Evolutionary conservation across 2,329 filamentous ascomycete species (phyloP).

Genomic region (Fusarium bactridioides): DNA sequence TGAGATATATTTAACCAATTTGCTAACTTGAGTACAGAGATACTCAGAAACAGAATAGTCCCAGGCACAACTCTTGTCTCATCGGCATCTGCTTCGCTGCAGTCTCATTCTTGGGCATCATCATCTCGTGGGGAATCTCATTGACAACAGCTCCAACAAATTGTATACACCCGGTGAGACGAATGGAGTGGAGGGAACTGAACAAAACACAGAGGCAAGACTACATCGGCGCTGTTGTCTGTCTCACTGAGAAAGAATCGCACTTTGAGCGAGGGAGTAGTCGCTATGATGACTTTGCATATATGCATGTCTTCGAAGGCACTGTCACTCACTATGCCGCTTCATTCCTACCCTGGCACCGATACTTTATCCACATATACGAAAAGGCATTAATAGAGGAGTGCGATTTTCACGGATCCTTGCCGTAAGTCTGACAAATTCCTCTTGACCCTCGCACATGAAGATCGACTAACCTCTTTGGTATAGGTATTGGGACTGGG

Average conservation of each 20-base stretch:
- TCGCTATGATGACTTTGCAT: neutral
- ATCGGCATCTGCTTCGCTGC: neutral
- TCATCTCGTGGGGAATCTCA: neutral
- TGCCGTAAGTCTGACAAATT: neutral
- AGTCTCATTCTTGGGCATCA: neutral
- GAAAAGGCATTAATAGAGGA: neutral
- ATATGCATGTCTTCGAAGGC: neutral
- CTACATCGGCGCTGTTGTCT: neutral
- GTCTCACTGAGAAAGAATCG: neutral
- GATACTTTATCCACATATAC: neutral
- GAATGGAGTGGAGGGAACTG: neutral
- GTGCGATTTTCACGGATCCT: neutral
- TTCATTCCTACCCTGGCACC: neutral
- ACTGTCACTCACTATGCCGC: neutral
- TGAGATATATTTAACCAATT: too few species aligned
- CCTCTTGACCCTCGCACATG: accelerated
- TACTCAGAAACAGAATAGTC: accelerated
- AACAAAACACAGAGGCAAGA: neutral
- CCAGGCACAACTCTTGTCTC: neutral
- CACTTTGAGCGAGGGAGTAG: neutral
- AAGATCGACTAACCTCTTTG: neutral
- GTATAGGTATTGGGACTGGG: neutral
- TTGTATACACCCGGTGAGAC: neutral
- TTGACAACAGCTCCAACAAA: neutral
- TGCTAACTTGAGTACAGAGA: neutral